Percentiles rank a stretch among this genome's conserved stretches.
Conservation (phyloP, 2,329 filamentous ascomycete genomes). For the Beauveria rudraprayagi region DNA sequence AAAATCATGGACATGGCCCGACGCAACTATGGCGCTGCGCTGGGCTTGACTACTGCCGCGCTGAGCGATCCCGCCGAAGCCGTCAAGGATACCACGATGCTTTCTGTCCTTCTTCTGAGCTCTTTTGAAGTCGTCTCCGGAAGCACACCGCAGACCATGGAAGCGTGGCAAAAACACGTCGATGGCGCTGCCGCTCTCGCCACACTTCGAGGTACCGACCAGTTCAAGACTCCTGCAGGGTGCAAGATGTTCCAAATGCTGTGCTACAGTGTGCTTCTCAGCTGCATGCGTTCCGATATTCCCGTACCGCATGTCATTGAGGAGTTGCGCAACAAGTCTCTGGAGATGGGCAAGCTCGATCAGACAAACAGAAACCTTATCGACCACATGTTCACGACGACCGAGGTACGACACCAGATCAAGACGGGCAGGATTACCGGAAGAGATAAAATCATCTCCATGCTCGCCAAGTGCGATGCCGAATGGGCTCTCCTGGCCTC, state of each 20-base stretch:
- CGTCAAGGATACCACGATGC: constrained; percentile 43
- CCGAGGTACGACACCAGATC: constrained; percentile 41
- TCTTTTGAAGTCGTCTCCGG: constrained; percentile 48
- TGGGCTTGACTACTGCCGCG: constrained; percentile 42
- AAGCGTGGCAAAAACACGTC: constrained; percentile 46
- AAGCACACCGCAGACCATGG: constrained; percentile 35
- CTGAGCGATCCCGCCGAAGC: constrained; percentile 36
- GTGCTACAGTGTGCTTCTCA: constrained; percentile 42
- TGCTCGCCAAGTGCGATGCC: constrained; percentile 32
- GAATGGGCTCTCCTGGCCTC: constrained; percentile 33
- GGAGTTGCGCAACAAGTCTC: constrained; percentile 37
- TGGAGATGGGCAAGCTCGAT: constrained; percentile 25
- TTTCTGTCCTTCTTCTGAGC: constrained; percentile 45
- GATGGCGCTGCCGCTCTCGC: constrained; percentile 44
- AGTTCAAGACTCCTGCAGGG: constrained; percentile 38
- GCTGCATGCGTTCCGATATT: constrained; percentile 41
- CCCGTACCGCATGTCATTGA: constrained; percentile 41
- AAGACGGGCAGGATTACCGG: constrained; percentile 29
- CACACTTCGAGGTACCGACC: constrained; percentile 38
- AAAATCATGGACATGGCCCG: constrained; percentile 39
- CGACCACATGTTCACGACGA: constrained; percentile 35
- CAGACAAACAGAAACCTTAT: constrained; percentile 36
- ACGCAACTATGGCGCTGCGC: constrained; percentile 42
- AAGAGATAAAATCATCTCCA: constrained; percentile 27
- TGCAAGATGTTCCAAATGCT: constrained; percentile 47